Evolutionary conservation across 2,329 filamentous ascomycete species (phyloP).

Genomic region (Aspergillus pseudoterreus): DNA sequence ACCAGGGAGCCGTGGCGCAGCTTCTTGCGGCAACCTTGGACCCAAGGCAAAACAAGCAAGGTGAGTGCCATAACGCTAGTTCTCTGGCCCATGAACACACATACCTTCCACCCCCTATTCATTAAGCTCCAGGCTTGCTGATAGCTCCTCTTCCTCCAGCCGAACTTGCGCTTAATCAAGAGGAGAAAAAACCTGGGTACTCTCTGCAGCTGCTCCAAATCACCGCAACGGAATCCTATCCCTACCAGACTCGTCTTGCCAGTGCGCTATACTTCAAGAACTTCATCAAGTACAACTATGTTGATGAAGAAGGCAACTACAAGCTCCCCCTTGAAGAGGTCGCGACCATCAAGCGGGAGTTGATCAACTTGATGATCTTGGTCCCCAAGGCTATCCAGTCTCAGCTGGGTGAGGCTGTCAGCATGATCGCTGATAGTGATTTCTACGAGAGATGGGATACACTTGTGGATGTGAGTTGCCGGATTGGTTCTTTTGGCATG

Average conservation of each 20-base stretch:
- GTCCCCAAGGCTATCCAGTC: slow-evolving; percentile 84
- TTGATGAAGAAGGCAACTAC: slow-evolving; percentile 92
- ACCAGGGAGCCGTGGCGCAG: slow-evolving; percentile 66
- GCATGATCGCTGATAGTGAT: slow-evolving; percentile 94
- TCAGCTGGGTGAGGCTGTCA: slow-evolving; percentile 94
- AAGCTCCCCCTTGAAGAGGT: slow-evolving; percentile 82
- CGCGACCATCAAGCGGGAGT: slow-evolving; percentile 83
- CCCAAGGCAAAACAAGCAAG: slow-evolving; percentile 82
- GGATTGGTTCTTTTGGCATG: neutral
- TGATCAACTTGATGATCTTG: slow-evolving; percentile 94
- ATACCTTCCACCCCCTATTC: too few relatives aligned
- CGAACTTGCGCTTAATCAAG: slow-evolving; percentile 71
- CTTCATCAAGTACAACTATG: slow-evolving; percentile 92
- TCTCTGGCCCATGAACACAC: slow-evolving; percentile 1
- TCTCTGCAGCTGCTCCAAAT: slow-evolving; percentile 86
- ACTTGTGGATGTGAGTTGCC: slow-evolving; percentile 68
- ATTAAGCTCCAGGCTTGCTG: too few relatives aligned
- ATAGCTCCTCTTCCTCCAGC: slow-evolving; percentile 50
- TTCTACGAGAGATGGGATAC: slow-evolving; percentile 97
- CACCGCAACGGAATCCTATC: slow-evolving; percentile 69
- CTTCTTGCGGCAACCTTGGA: slow-evolving; percentile 89
- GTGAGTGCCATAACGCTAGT: slow-evolving; percentile 47
- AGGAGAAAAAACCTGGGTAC: slow-evolving; percentile 82
- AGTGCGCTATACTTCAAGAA: slow-evolving; percentile 97
- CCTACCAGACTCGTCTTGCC: slow-evolving; percentile 75